Evolutionary conservation across 805 yeast genomes (phyloP).

Genomic region (Schwanniomyces vanrijiae): DNA sequence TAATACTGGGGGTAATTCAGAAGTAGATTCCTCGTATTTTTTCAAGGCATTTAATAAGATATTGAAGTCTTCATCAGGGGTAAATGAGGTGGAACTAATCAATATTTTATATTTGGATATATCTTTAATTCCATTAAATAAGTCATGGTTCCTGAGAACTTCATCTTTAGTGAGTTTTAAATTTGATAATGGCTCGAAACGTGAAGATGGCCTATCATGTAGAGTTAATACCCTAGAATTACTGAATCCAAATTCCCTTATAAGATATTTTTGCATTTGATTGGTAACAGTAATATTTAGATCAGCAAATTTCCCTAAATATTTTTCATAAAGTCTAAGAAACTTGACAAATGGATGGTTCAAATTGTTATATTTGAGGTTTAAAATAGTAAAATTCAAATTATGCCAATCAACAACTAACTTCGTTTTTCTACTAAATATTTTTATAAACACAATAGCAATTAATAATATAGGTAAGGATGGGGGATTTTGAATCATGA

Average conservation of each 20-base stretch:
- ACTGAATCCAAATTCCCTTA: conserved; percentile 51
- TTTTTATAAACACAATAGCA: conserved; percentile 50
- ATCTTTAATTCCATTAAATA: conserved; percentile 25
- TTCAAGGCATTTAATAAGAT: conserved; percentile 68
- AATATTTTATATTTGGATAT: conserved; percentile 55
- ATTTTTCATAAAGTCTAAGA: conserved; percentile 61
- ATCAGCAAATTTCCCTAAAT: conserved; percentile 63
- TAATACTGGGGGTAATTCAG: conserved; percentile 46
- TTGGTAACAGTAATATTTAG: conserved; percentile 79
- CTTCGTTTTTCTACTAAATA: conserved; percentile 53
- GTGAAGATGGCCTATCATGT: conserved; percentile 82
- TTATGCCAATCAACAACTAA: conserved; percentile 96
- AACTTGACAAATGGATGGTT: conserved; percentile 63
- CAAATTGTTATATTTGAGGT: conserved; percentile 54
- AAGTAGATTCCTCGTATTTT: conserved; percentile 46
- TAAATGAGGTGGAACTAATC: conserved; percentile 88
- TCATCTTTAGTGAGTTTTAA: conserved; percentile 33
- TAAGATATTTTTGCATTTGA: conserved; percentile 64
- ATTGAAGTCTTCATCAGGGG: conserved; percentile 90
- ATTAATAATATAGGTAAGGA: conserved; percentile 77
- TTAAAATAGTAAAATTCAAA: conserved; percentile 79
- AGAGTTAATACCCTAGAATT: conserved; percentile 55
- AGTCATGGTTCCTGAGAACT: conserved; percentile 18
- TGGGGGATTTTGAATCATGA: conserved; percentile 91
- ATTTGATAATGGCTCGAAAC: conserved; percentile 52